A percentile compares a stretch with the other conserved stretches of the same genome.
Conservation (phyloP, 768 basidiomycete species). For the Pulveroboletus sp. region DNA sequence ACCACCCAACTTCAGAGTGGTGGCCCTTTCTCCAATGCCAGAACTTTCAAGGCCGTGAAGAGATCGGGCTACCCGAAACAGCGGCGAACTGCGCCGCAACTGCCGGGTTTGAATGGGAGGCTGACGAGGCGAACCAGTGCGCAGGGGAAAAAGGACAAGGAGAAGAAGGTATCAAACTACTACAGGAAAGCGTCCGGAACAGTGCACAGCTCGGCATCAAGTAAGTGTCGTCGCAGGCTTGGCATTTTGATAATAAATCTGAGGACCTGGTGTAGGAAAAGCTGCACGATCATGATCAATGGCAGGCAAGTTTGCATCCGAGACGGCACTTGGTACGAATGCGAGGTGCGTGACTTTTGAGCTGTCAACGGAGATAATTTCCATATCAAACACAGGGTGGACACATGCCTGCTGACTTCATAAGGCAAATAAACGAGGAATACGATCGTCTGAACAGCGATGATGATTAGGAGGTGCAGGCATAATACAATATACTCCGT, state of each 20-base stretch:
- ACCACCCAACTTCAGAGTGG: conserved; percentile 57
- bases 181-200: conserved; percentile 55
- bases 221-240: conserved; percentile 40
- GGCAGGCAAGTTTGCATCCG: conserved; percentile 66
- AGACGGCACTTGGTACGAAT: conserved; percentile 76
- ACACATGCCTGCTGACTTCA: conserved; percentile 72
- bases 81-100: conserved; percentile 64
- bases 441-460: conserved; percentile 59
- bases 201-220: conserved; percentile 49
- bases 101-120: conserved; percentile 68
- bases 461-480: conserved; percentile 20
- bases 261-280: conserved; percentile 50
- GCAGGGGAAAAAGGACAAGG: conserved; percentile 60
- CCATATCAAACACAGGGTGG: conserved; percentile 53
- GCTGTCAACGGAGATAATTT: conserved; percentile 21
- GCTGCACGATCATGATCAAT: conserved; percentile 84
- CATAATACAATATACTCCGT: conserved; percentile 5
- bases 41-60: conserved; percentile 58
- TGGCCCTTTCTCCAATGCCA: conserved; percentile 85
- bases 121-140: conserved; percentile 53
- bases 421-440: conserved; percentile 71
- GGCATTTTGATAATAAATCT: conserved; percentile 9
- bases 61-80: conserved; percentile 64
- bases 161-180: conserved; percentile 58
- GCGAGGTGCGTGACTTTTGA: conserved; percentile 53